phyloP scores from a whole-genome alignment of 2,329 filamentous ascomycete species.

The Neofusicoccum ribis region DNA sequence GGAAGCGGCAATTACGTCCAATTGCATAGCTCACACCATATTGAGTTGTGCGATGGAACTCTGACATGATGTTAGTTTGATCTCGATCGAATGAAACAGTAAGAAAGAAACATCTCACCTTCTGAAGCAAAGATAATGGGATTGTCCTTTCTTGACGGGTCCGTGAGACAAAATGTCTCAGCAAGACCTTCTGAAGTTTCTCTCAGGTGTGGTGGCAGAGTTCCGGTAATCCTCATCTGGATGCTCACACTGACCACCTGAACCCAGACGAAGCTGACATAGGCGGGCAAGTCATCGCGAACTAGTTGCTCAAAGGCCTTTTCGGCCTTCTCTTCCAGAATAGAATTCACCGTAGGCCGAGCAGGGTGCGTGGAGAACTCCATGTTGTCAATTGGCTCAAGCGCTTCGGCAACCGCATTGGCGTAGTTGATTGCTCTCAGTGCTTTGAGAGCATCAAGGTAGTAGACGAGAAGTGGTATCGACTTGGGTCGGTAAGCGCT shows the following conservation, averaged over 20 bases:
- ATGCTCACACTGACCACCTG: slow-evolving; percentile 71
- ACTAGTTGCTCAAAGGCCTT: slow-evolving; percentile 65
- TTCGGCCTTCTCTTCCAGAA: slow-evolving; percentile 63
- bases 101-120: slow-evolving; percentile 47
- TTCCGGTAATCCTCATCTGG: slow-evolving; percentile 66
- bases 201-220: slow-evolving; percentile 61
- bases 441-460: slow-evolving; percentile 70
- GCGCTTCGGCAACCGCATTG: slow-evolving; percentile 65
- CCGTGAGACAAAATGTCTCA: slow-evolving; percentile 75
- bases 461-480: slow-evolving; percentile 67
- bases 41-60: slow-evolving; percentile 73
- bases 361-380: slow-evolving; percentile 56
- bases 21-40: slow-evolving; percentile 73
- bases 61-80: slow-evolving; percentile 42
- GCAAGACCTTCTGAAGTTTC: slow-evolving; percentile 74
- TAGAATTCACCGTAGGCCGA: slow-evolving; percentile 56
- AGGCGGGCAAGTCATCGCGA: slow-evolving; percentile 69
- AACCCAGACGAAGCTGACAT: slow-evolving; percentile 68
- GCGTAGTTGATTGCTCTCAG: slow-evolving; percentile 69
- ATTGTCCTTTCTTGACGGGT: slow-evolving; percentile 71
- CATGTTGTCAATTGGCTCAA: slow-evolving; percentile 57
- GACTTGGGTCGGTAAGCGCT: slow-evolving; percentile 61
- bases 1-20: slow-evolving; percentile 75
- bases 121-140: slow-evolving; percentile 77
- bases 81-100: neutral